Conservation (phyloP, 1,139 yeast species). For the Hansenula lynferdii region DNA sequence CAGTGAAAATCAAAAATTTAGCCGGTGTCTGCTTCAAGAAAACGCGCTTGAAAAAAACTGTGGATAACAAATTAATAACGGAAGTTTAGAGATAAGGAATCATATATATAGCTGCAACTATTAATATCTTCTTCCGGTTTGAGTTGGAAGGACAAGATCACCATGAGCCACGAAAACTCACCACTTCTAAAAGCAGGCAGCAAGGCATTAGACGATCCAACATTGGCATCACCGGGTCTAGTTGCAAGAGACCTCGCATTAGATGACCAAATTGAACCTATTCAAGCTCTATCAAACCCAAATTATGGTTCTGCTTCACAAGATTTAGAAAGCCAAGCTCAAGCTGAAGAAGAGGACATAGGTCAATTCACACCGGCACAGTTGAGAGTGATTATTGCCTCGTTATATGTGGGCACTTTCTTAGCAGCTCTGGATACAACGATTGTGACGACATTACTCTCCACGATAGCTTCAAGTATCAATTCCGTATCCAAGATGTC, state of each 20-base stretch:
- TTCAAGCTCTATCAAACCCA: background rate
- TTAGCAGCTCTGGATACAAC: conserved; percentile 62
- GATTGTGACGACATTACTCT: conserved; percentile 53
- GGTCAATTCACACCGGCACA: conserved; percentile 3
- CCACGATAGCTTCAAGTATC: conserved; percentile 60
- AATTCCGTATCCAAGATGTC: conserved; percentile 47
- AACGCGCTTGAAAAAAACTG: too few relatives aligned
- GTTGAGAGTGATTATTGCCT: conserved; percentile 25
- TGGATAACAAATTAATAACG: too few relatives aligned
- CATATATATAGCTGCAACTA: too few relatives aligned
- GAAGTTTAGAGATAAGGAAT: too few relatives aligned
- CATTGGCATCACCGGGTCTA: conserved; percentile 11
- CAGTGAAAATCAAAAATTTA: too few relatives aligned
- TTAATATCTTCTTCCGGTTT: too few relatives aligned
- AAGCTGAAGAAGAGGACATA: conserved; percentile 4
- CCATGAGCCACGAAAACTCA: conserved; percentile 4
- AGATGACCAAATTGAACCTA: conserved; percentile 4
- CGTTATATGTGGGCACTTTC: conserved; percentile 45
- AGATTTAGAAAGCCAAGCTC: conserved; percentile 31
- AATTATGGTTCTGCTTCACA: conserved; percentile 8
- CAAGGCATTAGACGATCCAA: conserved; percentile 11
- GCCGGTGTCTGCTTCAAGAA: too few relatives aligned
- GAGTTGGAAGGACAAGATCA: too few relatives aligned
- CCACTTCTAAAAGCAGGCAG: conserved; percentile 9
- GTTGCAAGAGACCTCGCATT: conserved; percentile 11